Evolutionary conservation across 805 yeast genomes (phyloP), one percentile per base, ranked within the genome.

Genomic region (Cyberlindnera saturnus): DNA sequence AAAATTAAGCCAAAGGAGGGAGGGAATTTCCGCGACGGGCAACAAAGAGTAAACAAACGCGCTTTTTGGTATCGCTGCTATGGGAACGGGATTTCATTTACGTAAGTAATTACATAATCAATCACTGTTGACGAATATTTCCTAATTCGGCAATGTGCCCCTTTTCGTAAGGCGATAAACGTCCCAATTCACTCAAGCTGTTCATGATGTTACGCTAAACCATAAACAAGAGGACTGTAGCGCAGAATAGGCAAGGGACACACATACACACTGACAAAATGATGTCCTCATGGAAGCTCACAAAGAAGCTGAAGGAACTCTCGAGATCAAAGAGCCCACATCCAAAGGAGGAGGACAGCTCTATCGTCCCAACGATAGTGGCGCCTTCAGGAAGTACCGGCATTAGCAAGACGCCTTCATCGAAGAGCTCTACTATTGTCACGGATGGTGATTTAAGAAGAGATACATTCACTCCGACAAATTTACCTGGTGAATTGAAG

Each of bases 211-310:
- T 10, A 23, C 28, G 6, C 11, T 23, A 23, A 23, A 23, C 28
- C 28, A 8, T 23, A 23, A 23, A 23, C 9, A 23, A 23, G 11
- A 8, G 10, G 28, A 23, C 11, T 8, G 10, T 15, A 33, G 20
- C 36, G 15, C 8, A 9, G n/a, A 33, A 15, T 4, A 31, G 16
- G 15, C 33, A 31, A 14, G 15, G 14, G 30, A 13, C 30, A 10
- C 14, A 3, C 6, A n/a, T n/a, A 26, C 29, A 3, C 19, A 33
- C 36, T 10, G 37, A 5, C 41, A 45, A 36, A 28, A 56, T 54
- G 60, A 55, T 59, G 57, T 46, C 52, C 42, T 47, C 53, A 3
- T 70, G 75, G 75, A 71, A 70, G 43, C 59, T 71, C 37, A 67
- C 76, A n/a, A 70, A 72, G 57, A 71, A 56, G 49, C 50, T 55